A percentile compares a stretch with the other conserved stretches of the same genome.
These are phyloP conservation scores for Stropharia rugosoannulata DNA, from an alignment of 768 basidiomycete species.

Conservation along the genomic window DNA sequence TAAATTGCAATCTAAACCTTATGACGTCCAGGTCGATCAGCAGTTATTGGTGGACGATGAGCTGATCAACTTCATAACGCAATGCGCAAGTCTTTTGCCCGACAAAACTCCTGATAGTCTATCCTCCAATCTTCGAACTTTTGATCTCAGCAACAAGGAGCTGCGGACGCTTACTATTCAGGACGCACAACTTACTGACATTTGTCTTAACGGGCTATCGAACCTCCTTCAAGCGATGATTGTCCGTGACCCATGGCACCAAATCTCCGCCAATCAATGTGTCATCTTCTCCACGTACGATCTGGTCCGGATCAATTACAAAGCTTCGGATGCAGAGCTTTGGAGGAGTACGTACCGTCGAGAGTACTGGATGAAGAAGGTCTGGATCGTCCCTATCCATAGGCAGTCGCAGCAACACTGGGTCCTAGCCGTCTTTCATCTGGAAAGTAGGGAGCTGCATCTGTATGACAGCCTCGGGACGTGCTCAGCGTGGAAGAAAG, in stretches of 20 bases:
- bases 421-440: background rate
- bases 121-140: background rate
- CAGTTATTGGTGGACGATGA: background rate
- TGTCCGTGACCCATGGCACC: background rate
- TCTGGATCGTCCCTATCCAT: constrained; percentile 40
- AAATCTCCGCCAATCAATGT: background rate
- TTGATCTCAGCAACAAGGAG: constrained; percentile 2
- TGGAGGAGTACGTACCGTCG: too few relatives aligned
- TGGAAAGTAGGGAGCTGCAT: background rate
- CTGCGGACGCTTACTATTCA: constrained; percentile 4
- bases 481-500: background rate
- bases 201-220: constrained; percentile 25
- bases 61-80: background rate
- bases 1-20: too few relatives aligned
- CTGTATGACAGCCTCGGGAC: background rate
- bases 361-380: constrained; percentile 28
- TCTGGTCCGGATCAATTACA: too few relatives aligned
- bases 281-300: too few relatives aligned
- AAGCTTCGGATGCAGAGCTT: too few relatives aligned
- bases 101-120: too few relatives aligned
- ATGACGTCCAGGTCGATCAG: too few relatives aligned
- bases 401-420: constrained; percentile 3
- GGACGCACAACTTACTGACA: constrained; percentile 18
- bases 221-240: constrained; percentile 12
- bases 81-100: background rate